Evolutionary conservation across 768 basidiomycete species (phyloP).

Genomic region (Kwoniella sp.): DNA sequence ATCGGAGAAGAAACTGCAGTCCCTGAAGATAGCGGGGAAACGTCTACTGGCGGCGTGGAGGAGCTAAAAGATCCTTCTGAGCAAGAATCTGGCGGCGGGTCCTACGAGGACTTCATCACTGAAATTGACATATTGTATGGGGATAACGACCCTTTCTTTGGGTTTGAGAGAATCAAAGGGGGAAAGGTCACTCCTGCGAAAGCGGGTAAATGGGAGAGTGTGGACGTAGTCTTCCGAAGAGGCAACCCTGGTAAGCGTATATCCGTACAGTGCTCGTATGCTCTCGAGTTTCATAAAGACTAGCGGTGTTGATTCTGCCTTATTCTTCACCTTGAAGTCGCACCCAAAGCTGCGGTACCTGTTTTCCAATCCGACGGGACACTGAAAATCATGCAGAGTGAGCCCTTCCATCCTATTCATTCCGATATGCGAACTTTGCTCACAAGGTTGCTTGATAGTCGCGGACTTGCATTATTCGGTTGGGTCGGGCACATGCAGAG

Average conservation of each 20-base stretch:
- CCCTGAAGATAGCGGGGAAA: conserved; percentile 14
- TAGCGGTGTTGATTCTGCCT: not conserved
- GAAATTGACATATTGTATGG: conserved; percentile 91
- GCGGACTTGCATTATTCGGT: conserved; percentile 94
- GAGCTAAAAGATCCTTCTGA: conserved; percentile 4
- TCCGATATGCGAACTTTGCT: not conserved
- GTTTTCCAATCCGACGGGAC: conserved; percentile 81
- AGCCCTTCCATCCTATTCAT: no score
- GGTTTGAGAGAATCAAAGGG: conserved; percentile 71
- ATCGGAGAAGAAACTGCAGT: not conserved
- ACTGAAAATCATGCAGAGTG: conserved; percentile 65
- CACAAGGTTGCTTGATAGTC: conserved; percentile 56
- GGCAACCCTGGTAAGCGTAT: conserved; percentile 49
- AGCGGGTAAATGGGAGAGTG: conserved; percentile 48
- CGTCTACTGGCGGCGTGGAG: not conserved
- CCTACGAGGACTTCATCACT: conserved; percentile 67
- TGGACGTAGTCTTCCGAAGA: conserved; percentile 44
- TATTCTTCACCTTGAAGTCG: conserved; percentile 57
- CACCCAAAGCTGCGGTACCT: conserved; percentile 73
- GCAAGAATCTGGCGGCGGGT: not conserved
- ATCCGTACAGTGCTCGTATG: not conserved
- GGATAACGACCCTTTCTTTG: conserved; percentile 79
- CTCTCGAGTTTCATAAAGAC: no score
- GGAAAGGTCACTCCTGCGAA: conserved; percentile 41
- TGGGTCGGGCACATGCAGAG: conserved; percentile 73